Evolutionary conservation across 1,284 basidiomycete genomes (phyloP).

Genomic region (Trametes sp.): DNA sequence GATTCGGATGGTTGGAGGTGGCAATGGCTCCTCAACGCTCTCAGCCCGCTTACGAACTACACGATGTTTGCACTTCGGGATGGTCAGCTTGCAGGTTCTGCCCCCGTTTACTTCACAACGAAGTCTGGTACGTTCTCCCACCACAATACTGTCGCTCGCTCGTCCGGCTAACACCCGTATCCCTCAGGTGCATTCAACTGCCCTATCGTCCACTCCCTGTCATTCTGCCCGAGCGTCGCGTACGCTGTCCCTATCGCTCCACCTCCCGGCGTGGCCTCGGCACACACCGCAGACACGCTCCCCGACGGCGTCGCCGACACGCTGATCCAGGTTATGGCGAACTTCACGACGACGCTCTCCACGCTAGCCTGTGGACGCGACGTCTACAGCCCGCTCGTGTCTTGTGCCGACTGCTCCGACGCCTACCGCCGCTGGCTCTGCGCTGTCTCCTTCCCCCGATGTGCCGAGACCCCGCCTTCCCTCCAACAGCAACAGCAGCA

Average conservation of each 20-base stretch:
- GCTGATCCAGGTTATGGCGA: conserved; percentile 67
- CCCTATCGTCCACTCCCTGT: conserved; percentile 72
- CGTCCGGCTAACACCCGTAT: conserved; percentile 9
- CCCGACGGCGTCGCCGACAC: conserved; percentile 56
- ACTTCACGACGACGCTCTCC: conserved; percentile 76
- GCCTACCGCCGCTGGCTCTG: conserved; percentile 87
- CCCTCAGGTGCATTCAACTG: conserved; percentile 71
- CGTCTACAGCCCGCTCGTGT: conserved; percentile 78
- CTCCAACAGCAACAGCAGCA: conserved; percentile 9
- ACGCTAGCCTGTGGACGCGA: conserved; percentile 85
- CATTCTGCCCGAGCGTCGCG: conserved; percentile 75
- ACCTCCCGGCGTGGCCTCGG: conserved; percentile 48
- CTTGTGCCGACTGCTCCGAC: conserved; percentile 78
- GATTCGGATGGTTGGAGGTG: conserved; percentile 66
- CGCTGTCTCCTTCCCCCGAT: conserved; percentile 74
- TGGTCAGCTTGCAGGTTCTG: conserved; percentile 56
- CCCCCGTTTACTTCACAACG: conserved; percentile 71
- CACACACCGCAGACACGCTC: conserved; percentile 61
- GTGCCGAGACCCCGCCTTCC: conserved; percentile 54
- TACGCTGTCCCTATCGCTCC: conserved; percentile 75
- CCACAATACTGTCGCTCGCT: neutral
- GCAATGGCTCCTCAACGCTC: conserved; percentile 68
- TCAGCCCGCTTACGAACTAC: conserved; percentile 73
- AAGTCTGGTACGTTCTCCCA: conserved; percentile 64
- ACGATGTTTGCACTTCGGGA: conserved; percentile 68